Percentiles rank a stretch among this genome's conserved stretches.
These are phyloP conservation scores for Westerdykella ornata DNA, from an alignment of 2,329 filamentous ascomycete genomes.

Conservation along the genomic window DNA sequence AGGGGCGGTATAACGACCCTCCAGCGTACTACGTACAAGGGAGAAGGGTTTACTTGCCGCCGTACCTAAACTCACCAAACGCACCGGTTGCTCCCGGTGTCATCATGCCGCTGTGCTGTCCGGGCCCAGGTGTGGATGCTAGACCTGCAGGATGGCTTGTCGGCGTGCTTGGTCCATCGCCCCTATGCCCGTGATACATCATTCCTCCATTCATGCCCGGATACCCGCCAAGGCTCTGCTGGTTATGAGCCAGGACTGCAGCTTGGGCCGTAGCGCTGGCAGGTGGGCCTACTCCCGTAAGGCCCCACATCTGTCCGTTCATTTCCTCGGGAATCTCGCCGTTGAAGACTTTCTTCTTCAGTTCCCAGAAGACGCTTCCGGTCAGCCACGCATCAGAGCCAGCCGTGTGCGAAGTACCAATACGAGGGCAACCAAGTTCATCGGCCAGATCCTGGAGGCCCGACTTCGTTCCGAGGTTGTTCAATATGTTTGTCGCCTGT, in stretches of 20 bases:
- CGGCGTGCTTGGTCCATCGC: slow-evolving; percentile 61
- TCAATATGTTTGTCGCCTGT: slow-evolving; percentile 63
- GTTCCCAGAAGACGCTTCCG: slow-evolving; percentile 89
- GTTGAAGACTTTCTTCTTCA: slow-evolving; percentile 81
- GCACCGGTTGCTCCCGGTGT: slow-evolving; percentile 71
- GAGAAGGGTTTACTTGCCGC: slow-evolving; percentile 22
- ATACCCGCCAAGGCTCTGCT: slow-evolving; percentile 24
- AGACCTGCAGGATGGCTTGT: slow-evolving; percentile 51
- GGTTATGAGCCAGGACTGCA: slow-evolving; percentile 39
- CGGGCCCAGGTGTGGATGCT: slow-evolving; percentile 47
- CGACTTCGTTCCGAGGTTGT: slow-evolving; percentile 82
- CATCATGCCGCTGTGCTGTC: slow-evolving; percentile 58
- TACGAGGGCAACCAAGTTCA: slow-evolving; percentile 79
- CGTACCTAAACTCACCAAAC: slow-evolving; percentile 61
- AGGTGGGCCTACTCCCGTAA: slow-evolving; percentile 56
- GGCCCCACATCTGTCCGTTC: slow-evolving; percentile 89
- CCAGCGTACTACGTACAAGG: too few relatives aligned
- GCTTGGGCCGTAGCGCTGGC: slow-evolving; percentile 52
- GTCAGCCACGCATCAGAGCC: slow-evolving; percentile 91
- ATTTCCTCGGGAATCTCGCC: slow-evolving; percentile 69
- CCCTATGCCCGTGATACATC: slow-evolving; percentile 37
- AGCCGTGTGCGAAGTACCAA: slow-evolving; percentile 84
- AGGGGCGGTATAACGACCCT: too few relatives aligned
- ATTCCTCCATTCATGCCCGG: slow-evolving; percentile 33
- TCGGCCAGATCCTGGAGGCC: slow-evolving; percentile 92